Conservation (phyloP, 2,329 filamentous ascomycete species). For the Claviceps sp. region DNA sequence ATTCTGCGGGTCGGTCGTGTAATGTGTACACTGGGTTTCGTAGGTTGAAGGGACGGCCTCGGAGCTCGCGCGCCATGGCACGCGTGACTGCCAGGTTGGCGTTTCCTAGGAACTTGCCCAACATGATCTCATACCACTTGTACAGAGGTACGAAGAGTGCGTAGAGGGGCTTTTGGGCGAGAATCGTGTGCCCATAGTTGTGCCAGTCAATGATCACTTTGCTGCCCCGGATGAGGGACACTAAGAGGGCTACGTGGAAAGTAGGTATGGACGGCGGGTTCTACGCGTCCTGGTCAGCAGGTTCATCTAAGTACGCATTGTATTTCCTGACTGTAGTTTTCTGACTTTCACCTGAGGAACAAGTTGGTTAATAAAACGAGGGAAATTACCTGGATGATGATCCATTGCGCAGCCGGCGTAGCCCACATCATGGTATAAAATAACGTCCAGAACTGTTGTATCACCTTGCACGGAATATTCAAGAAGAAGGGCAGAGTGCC, state of each 20-base stretch:
- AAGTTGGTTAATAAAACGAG: neutral
- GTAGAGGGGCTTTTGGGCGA: constrained; percentile 46
- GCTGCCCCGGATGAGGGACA: constrained; percentile 66
- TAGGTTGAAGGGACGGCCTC: constrained; percentile 48
- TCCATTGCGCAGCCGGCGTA: constrained; percentile 64
- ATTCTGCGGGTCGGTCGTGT: constrained; percentile 72
- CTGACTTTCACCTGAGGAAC: too few species aligned
- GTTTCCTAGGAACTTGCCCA: constrained; percentile 53
- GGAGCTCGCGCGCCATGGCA: constrained; percentile 70
- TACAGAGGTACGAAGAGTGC: constrained; percentile 72
- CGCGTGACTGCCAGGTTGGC: constrained; percentile 80
- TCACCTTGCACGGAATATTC: constrained; percentile 68
- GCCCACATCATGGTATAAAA: constrained; percentile 60
- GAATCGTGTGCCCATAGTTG: constrained; percentile 94
- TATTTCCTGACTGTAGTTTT: too few species aligned
- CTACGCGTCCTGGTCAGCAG: constrained; percentile 25
- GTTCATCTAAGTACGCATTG: too few species aligned
- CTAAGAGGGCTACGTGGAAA: constrained; percentile 58
- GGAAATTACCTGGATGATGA: constrained; percentile 58
- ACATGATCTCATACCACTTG: constrained; percentile 60
- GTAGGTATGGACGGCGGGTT: constrained; percentile 95
- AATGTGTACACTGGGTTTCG: constrained; percentile 53
- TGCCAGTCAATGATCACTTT: constrained; percentile 92
- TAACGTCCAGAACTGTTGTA: constrained; percentile 66
- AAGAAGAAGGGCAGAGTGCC: constrained; percentile 64